Evolutionary conservation across 1,139 yeast genomes (phyloP), one percentile per base, ranked within the genome.

Genomic region (Starmera stellimalicola): DNA sequence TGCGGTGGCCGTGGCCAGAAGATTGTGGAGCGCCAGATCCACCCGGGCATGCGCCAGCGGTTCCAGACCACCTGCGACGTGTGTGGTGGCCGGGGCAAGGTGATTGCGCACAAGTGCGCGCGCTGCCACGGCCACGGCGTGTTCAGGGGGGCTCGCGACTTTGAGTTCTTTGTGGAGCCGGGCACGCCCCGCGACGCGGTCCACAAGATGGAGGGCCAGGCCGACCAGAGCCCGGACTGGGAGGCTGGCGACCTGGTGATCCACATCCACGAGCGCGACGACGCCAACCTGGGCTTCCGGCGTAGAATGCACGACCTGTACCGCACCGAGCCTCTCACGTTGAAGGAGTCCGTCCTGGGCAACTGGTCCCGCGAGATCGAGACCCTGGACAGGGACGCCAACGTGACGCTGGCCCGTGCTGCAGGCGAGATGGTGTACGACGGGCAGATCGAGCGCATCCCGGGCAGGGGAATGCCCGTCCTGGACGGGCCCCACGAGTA

Each of bases 1-100:
- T 91, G 98, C 62, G 58, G 64, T 11, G 98, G 98, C 2, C 60
- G 62, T 16, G 98, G 98, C 20, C 63, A 77, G 26, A 59, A 73
- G 25, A 55, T 77, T n/a, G 70, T 79, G 36, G 69, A 75, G 35
- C 68, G 81, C 42, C 94, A 87, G 55, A 58, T 91, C 43, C 96
- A 85, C 0, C 94, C 94, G 8, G 91, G 91, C 7, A 83, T 91
- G 85, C 63, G 83, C 40, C 97, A 88, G 56, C 84, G 81, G 42
- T 68, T 87, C 46, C 88, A 83, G 52, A 70, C 77, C 33, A 68
- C 68, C 11, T 91, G 98, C 66, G 87, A 81, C 38, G 62, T 61
- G 36, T 91, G 98, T 64, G 61, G 65, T 14, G 98, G 98, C 25
- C 62, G 65, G 34, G 98, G 98, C 9, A 63, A 72, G 36, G 60